A percentile compares a stretch with the other conserved stretches of the same genome.
These are phyloP conservation scores for Trifolium fragiferum DNA, from an alignment of 306 rosid genomes.

Conservation along the genomic window DNA sequence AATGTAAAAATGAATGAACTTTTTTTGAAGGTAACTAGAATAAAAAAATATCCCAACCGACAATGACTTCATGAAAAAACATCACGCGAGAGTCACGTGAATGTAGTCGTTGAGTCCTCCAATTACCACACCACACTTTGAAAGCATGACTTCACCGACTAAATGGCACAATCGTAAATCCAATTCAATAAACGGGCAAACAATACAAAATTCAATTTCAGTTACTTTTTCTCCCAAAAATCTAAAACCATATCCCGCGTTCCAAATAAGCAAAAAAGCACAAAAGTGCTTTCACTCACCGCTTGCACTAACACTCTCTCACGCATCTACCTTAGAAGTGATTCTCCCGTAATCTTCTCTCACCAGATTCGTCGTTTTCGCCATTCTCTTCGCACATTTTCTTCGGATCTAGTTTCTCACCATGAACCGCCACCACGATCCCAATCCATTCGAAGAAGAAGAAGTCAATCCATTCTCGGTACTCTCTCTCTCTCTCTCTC, in stretches of 20 bases:
- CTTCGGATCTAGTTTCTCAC: conserved; percentile 57
- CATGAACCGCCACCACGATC: conserved; percentile 91
- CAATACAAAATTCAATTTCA: conserved; percentile 20
- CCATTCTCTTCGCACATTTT: conserved; percentile 42
- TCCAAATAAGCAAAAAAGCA: conserved; percentile 38
- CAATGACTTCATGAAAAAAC: background rate
- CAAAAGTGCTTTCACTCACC: conserved; percentile 43
- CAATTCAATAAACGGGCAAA: conserved; percentile 23
- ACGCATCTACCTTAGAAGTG: background rate
- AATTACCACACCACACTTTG: conserved; percentile 20
- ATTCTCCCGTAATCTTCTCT: conserved; percentile 3
- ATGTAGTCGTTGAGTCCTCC: background rate
- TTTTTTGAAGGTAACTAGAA: no score
- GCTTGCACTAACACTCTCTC: conserved; percentile 11
- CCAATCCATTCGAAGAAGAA: conserved; percentile 94
- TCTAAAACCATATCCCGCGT: conserved; percentile 60
- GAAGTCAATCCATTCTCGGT: conserved; percentile 98
- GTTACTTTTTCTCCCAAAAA: background rate
- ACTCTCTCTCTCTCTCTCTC: conserved; percentile 10
- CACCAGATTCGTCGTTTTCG: conserved; percentile 5
- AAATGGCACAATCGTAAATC: conserved; percentile 37
- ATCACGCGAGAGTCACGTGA: conserved; percentile 42
- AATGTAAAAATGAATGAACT: no score
- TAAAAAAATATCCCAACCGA: no score
- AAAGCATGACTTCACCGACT: conserved; percentile 29